A percentile compares a stretch with the other conserved stretches of the same genome.
These are phyloP conservation scores for Gamarada debralockiae DNA, from an alignment of 495 filamentous ascomycete species.

Conservation along the genomic window DNA sequence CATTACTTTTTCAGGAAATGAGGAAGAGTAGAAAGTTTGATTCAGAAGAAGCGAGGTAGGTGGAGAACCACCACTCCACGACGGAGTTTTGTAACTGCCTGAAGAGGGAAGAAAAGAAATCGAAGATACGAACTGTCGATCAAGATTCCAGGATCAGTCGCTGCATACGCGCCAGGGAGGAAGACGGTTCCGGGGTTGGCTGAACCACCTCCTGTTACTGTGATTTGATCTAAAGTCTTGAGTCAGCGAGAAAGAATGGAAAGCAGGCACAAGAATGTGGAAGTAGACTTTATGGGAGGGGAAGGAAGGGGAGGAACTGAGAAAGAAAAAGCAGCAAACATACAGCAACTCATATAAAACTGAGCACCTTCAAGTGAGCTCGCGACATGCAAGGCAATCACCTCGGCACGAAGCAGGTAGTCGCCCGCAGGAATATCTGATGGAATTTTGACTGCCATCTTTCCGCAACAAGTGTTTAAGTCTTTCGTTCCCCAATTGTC, in stretches of 20 bases:
- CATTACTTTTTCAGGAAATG: too few relatives aligned
- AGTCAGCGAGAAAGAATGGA: too few relatives aligned
- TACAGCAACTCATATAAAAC: constrained; percentile 54
- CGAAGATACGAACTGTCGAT: constrained; percentile 45
- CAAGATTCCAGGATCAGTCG: constrained; percentile 59
- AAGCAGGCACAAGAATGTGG: neutral
- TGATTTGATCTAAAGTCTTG: constrained; percentile 45
- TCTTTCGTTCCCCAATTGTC: constrained; percentile 30
- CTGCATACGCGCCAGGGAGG: constrained; percentile 60
- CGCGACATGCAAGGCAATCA: constrained; percentile 71
- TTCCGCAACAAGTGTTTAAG: constrained; percentile 12
- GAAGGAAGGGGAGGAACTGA: neutral
- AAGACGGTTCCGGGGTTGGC: constrained; percentile 51
- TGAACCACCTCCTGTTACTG: constrained; percentile 60
- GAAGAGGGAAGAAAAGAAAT: too few relatives aligned
- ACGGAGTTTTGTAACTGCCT: too few relatives aligned
- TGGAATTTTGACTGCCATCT: constrained; percentile 61
- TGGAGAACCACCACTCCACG: too few relatives aligned
- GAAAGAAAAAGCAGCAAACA: neutral
- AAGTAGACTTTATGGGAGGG: neutral
- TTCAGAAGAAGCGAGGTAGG: too few relatives aligned
- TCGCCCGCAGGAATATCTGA: constrained; percentile 58
- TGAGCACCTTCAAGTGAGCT: constrained; percentile 59
- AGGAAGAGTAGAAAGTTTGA: too few relatives aligned
- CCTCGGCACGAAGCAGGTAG: constrained; percentile 79